Evolutionary conservation across 2,329 filamentous ascomycete species (phyloP).

Genomic region (Sphaerostilbella broomeana): DNA sequence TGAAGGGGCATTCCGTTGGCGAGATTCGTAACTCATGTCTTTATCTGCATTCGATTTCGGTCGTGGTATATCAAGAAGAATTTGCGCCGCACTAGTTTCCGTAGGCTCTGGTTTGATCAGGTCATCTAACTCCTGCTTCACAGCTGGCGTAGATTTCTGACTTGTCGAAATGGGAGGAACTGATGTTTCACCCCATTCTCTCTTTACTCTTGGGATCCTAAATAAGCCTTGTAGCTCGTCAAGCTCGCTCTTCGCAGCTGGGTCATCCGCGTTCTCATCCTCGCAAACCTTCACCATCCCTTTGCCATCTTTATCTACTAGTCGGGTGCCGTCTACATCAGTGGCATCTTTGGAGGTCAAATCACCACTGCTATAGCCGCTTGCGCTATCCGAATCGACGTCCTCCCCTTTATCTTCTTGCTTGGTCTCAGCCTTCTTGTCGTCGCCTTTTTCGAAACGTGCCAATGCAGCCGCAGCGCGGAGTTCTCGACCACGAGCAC

Average conservation of each 20-base stretch:
- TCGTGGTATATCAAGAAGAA: background rate
- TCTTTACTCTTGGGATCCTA: slow-evolving; percentile 7
- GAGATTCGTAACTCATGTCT: too few species aligned
- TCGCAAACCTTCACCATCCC: slow-evolving; percentile 70
- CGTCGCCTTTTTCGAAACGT: slow-evolving; percentile 57
- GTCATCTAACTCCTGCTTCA: background rate
- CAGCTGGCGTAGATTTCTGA: background rate
- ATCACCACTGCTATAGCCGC: slow-evolving; percentile 43
- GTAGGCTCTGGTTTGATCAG: slow-evolving; percentile 2
- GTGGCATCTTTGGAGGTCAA: slow-evolving; percentile 45
- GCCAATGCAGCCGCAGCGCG: slow-evolving; percentile 71
- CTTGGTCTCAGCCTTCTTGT: slow-evolving; percentile 33
- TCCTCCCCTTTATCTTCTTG: slow-evolving; percentile 28
- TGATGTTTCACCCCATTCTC: slow-evolving; percentile 9
- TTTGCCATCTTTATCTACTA: slow-evolving; percentile 60
- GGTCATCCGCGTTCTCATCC: slow-evolving; percentile 53
- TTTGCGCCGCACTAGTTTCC: background rate
- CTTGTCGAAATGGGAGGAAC: background rate
- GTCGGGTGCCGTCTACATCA: slow-evolving; percentile 57
- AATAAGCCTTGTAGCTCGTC: slow-evolving; percentile 53
- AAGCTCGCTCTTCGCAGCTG: slow-evolving; percentile 42
- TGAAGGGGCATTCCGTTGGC: too few species aligned
- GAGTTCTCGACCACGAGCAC: slow-evolving; percentile 67
- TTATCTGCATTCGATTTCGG: too few species aligned
- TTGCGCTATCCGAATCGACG: slow-evolving; percentile 40